These are phyloP conservation scores for Exobasidium cylindrosporum DNA, from an alignment of 1,284 basidiomycete species.

Conservation along the genomic window DNA sequence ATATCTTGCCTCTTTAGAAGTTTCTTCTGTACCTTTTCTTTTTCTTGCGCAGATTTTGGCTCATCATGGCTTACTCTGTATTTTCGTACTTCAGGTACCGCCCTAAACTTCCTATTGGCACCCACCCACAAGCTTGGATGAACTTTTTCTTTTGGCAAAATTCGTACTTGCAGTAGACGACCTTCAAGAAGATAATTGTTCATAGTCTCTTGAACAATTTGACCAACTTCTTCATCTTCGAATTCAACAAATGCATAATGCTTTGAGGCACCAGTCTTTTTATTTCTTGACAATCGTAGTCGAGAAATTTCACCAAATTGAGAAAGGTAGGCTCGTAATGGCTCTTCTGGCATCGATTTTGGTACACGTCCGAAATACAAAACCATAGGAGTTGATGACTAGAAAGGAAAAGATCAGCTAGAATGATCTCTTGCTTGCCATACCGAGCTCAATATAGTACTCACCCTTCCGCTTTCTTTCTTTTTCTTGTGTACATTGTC, in stretches of 20 bases:
- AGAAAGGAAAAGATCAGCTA: too few relatives aligned
- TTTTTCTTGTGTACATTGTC: constrained; percentile 35
- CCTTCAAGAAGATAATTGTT: constrained; percentile 96
- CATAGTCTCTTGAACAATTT: constrained; percentile 98
- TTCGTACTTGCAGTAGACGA: constrained; percentile 78
- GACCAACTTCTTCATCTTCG: constrained; percentile 78
- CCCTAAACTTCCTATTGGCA: constrained; percentile 85
- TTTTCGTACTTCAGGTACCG: constrained; percentile 71
- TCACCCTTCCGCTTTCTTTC: constrained; percentile 13
- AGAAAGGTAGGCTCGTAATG: constrained; percentile 85
- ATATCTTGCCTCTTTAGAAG: constrained; percentile 74
- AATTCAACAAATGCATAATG: constrained; percentile 98
- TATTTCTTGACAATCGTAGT: constrained; percentile 85
- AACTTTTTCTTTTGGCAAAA: constrained; percentile 75
- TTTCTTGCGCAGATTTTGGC: constrained; percentile 59
- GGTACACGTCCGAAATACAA: constrained; percentile 87
- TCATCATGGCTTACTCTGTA: constrained; percentile 72
- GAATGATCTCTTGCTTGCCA: too few relatives aligned
- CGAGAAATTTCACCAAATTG: constrained; percentile 92
- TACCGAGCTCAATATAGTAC: too few relatives aligned
- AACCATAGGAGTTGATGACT: constrained; percentile 70
- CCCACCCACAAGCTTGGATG: constrained; percentile 95
- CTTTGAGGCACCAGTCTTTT: constrained; percentile 92
- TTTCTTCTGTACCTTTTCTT: constrained; percentile 67
- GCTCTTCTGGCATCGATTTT: constrained; percentile 93